phyloP scores from a whole-genome alignment of 2,329 filamentous ascomycete species.

The Cordyceps javanica region DNA sequence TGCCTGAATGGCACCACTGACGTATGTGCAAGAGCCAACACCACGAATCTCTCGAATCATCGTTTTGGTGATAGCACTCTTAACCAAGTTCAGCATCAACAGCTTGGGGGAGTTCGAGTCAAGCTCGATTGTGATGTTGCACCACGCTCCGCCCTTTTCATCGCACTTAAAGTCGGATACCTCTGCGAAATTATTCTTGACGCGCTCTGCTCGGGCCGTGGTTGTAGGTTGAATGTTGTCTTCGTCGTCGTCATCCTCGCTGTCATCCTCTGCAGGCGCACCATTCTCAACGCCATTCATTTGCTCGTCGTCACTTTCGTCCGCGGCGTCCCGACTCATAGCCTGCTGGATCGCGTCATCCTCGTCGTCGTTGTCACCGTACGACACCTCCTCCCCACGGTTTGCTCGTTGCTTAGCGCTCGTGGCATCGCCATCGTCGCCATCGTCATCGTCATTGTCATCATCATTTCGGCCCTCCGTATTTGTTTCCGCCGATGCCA shows the following conservation, averaged over 20 bases:
- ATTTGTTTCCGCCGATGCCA: conserved; percentile 24
- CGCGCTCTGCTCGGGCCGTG: conserved; percentile 53
- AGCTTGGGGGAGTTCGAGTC: conserved; percentile 77
- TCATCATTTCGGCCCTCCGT: conserved; percentile 18
- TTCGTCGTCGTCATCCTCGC: conserved; percentile 26
- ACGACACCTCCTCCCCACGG: conserved; percentile 75
- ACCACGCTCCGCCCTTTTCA: conserved; percentile 64
- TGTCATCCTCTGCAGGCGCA: conserved; percentile 30
- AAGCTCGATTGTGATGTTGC: conserved; percentile 78
- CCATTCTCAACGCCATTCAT: conserved; percentile 24
- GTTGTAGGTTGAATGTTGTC: conserved; percentile 28
- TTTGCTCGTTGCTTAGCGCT: conserved; percentile 70
- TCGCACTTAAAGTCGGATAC: conserved; percentile 77
- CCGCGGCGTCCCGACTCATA: conserved; percentile 52
- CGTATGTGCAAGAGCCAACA: conserved; percentile 65
- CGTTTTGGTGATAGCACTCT: conserved; percentile 69
- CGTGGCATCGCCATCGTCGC: conserved; percentile 73
- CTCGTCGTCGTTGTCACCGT: conserved; percentile 88
- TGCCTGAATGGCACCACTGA: conserved; percentile 64
- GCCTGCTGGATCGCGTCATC: conserved; percentile 68
- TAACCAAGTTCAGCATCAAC: conserved; percentile 85
- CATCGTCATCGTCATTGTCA: conserved; percentile 60
- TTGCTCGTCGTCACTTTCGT: conserved; percentile 44
- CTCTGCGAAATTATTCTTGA: conserved; percentile 58
- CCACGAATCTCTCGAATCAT: conserved; percentile 82